These are phyloP conservation scores for Flaveria brownii DNA, from an alignment of 129 eudicot genomes.

Conservation along the genomic window DNA sequence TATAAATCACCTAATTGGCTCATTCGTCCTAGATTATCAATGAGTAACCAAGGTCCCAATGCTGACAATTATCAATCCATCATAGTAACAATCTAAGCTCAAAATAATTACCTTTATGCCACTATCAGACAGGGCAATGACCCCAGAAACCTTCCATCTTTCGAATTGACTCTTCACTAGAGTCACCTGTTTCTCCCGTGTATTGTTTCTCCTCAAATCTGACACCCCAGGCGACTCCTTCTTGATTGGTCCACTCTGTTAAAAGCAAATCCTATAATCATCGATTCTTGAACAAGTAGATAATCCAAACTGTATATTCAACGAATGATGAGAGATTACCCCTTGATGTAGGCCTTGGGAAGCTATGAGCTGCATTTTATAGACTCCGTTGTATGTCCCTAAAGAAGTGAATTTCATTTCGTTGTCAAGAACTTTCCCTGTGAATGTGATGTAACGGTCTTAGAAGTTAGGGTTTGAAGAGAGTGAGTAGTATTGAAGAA, in stretches of 20 bases:
- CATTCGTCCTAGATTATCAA: neutral
- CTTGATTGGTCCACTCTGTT: slow-evolving; percentile 78
- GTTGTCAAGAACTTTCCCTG: slow-evolving; percentile 73
- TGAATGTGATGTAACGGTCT: neutral
- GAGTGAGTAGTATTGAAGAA: neutral
- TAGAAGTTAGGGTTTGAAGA: neutral
- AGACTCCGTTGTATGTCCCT: slow-evolving; percentile 47
- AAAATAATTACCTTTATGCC: slow-evolving; percentile 49
- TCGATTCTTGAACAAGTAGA: no score
- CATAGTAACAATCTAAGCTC: neutral
- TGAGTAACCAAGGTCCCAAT: neutral
- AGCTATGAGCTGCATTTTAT: slow-evolving; percentile 88
- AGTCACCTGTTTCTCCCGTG: slow-evolving; percentile 30
- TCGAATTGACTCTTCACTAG: slow-evolving; percentile 51
- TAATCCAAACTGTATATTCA: no score
- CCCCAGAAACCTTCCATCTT: slow-evolving; percentile 86
- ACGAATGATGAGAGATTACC: slow-evolving; percentile 38
- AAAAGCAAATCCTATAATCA: neutral
- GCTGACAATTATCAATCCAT: neutral
- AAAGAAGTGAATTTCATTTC: slow-evolving; percentile 53
- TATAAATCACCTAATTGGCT: no score
- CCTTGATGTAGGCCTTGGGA: slow-evolving; percentile 96
- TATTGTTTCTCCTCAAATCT: slow-evolving; percentile 11
- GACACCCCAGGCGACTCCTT: slow-evolving; percentile 53
- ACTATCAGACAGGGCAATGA: slow-evolving; percentile 62